phyloP scores from a whole-genome alignment of 2,329 filamentous ascomycete species.

The Immersiporthe knoxdaviesiana region DNA sequence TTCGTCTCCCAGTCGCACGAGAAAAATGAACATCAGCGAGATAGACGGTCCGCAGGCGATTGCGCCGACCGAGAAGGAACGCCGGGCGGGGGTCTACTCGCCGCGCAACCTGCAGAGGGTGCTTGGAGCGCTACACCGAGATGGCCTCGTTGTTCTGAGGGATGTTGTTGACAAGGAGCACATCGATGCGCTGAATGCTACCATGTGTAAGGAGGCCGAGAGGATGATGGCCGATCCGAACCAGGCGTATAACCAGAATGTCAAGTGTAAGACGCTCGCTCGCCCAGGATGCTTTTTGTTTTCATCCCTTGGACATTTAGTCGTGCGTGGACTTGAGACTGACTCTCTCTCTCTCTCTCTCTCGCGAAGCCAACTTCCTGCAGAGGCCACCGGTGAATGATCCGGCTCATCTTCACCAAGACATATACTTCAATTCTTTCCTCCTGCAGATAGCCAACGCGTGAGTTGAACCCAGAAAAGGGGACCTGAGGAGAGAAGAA shows the following conservation, averaged over 20 bases:
- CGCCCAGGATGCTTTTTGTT: neutral
- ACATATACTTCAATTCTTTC: conserved; percentile 47
- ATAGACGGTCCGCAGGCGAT: conserved; percentile 23
- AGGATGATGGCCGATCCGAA: conserved; percentile 28
- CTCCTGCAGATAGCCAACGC: conserved; percentile 45
- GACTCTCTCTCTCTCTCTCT: no score
- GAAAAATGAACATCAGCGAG: neutral
- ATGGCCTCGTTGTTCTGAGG: conserved; percentile 34
- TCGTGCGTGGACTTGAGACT: no score
- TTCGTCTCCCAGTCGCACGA: no score
- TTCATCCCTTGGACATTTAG: fast-evolving
- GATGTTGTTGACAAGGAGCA: conserved; percentile 31
- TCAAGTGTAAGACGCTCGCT: conserved; percentile 32
- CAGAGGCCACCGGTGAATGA: conserved; percentile 43
- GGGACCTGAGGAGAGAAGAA: no score
- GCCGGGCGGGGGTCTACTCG: conserved; percentile 21
- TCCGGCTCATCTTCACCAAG: conserved; percentile 39
- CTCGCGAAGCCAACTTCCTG: conserved; percentile 42
- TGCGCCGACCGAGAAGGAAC: conserved; percentile 22
- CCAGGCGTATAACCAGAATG: conserved; percentile 32
- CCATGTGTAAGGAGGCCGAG: conserved; percentile 33
- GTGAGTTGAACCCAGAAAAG: no score
- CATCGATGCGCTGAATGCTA: conserved; percentile 31
- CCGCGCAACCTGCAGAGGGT: conserved; percentile 27
- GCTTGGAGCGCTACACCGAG: conserved; percentile 33